Evolutionary conservation across 177 flowering plant species (phyloP), one percentile per base, ranked within the genome.

Genomic region (Telopea speciosissima): DNA sequence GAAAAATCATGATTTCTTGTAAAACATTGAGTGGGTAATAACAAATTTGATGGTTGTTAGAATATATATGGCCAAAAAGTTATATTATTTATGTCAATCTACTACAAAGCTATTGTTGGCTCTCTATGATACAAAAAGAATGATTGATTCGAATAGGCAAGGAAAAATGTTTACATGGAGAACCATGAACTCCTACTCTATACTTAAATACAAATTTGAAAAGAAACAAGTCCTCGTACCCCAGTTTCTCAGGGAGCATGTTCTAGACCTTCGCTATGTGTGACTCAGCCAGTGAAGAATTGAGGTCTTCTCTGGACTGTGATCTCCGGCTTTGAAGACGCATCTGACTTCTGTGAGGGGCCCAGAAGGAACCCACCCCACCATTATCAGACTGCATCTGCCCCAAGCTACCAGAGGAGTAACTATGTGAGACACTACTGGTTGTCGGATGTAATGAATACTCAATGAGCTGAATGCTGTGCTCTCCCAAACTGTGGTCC

Each of bases 281-380:
- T 54, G 87, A 73, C 71, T 93, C 99, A 59, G 91, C 83, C 28
- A 90, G 23, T 5, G 98, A 90, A 54, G 95, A 88, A 73, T 63
- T 84, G 36, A 96, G 97, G 78, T 96, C 99, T 82, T 96, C 99
- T 72, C 98, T 86, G 25, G 99, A 96, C 71, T 93, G 98, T 71
- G 99, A 96, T 80, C 99, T 84, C 80, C 99, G 77, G 81, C 99
- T 96, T 74, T 93, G 98, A 49, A 96, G 95, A 69, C 83, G 88
- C 92, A 85, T 91, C 83, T 92, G 93, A 79, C 95, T 61, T 80
- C 99, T 82, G 76, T 86, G 87, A 33, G 97, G 97, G 24, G 89
- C 66, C 96, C 96, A 88, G 73, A 83, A 85, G 44, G 93, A 84
- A 67, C 84, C 87, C 76, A 81, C 83, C 70, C 79, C 81, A 80